Conservation (phyloP, 805 yeast genomes). For the Teunomyces lycoperdinae region DNA sequence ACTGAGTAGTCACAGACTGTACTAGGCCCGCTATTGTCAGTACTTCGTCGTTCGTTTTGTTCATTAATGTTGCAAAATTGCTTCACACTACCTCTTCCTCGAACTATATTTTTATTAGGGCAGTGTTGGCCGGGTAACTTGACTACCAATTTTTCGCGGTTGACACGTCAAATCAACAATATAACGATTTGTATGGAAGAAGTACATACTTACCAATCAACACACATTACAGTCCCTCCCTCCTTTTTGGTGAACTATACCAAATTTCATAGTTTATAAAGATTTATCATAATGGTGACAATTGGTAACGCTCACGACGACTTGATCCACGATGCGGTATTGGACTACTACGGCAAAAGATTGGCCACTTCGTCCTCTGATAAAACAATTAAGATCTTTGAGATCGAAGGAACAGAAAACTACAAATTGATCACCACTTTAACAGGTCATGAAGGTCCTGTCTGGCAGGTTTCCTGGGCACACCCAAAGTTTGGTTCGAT, state of each 20-base stretch:
- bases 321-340: conserved; percentile 92
- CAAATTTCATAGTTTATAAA: conserved; percentile 1
- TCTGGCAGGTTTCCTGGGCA: conserved; percentile 99
- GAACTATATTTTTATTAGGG: neutral
- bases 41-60: conserved; percentile 17
- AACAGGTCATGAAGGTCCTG: conserved; percentile 95
- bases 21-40: conserved; percentile 15
- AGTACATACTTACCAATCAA: neutral
- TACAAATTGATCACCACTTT: conserved; percentile 82
- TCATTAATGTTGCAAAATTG: conserved; percentile 12
- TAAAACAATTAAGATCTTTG: conserved; percentile 91
- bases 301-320: conserved; percentile 91
- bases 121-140: conserved; percentile 1
- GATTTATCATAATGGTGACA: conserved; percentile 54
- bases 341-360: conserved; percentile 94
- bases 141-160: neutral
- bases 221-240: neutral
- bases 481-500: conserved; percentile 97
- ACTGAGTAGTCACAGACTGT: conserved; percentile 16
- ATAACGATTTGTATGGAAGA: conserved; percentile 1
- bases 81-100: neutral
- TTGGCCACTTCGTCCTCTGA: conserved; percentile 96
- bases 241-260: neutral
- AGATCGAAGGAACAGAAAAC: conserved; percentile 75
- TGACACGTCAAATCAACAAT: conserved; percentile 4